Conservation (phyloP, 2,329 filamentous ascomycete genomes). For the Keithomyces neogunnii region DNA sequence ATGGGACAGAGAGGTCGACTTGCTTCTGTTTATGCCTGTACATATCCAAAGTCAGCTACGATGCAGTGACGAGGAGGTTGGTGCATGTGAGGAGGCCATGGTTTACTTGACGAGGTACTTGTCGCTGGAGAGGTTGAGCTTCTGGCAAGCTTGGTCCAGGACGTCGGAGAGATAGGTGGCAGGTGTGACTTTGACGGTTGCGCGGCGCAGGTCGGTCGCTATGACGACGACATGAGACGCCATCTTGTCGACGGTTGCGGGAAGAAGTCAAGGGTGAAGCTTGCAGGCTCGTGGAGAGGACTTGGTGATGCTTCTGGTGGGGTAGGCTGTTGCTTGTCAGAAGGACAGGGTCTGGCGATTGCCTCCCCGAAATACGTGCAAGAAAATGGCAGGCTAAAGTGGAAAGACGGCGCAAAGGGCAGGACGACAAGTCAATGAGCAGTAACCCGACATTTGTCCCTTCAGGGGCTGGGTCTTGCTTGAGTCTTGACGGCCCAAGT, state of each 20-base stretch:
- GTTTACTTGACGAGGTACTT: conserved; percentile 74
- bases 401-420: too few relatives aligned
- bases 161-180: conserved; percentile 77
- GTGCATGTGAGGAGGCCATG: background rate
- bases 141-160: conserved; percentile 77
- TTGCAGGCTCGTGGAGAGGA: background rate
- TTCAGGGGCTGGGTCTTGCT: too few relatives aligned
- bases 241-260: conserved; percentile 42
- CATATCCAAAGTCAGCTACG: background rate
- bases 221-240: conserved; percentile 84
- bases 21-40: conserved; percentile 73
- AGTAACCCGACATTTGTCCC: too few relatives aligned
- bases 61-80: background rate
- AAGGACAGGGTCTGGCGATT: too few relatives aligned
- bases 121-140: conserved; percentile 63
- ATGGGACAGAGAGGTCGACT: conserved; percentile 76
- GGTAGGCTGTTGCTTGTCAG: too few relatives aligned
- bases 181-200: conserved; percentile 75
- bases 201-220: conserved; percentile 67
- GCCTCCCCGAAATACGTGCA: background rate
- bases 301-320: background rate
- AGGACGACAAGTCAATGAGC: too few relatives aligned
- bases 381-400: too few relatives aligned
- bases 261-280: background rate
- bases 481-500: too few relatives aligned